Evolutionary conservation across 2,329 filamentous ascomycete species (phyloP), one percentile per base, ranked within the genome.

Genomic region (Ascochyta lentis): DNA sequence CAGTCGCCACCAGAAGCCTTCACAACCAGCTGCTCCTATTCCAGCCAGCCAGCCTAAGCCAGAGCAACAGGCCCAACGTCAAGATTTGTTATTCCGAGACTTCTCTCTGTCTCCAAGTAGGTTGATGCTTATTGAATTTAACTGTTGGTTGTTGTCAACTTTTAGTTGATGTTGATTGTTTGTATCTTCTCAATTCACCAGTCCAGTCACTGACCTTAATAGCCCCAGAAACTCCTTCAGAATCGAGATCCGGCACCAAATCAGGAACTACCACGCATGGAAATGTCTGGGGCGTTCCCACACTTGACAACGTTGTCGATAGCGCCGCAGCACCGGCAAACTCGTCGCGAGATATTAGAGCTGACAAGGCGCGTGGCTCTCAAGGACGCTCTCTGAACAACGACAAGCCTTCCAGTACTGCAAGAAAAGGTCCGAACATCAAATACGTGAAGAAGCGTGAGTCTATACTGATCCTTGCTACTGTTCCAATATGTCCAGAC

Each of bases 311-410:
- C n/a, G 33, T 7, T 26, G 16, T 15, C 13, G 40, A 49, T 10
- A n/a, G 41, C n/a, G 43, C 53, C 1, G n/a, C 7, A 6, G n/a
- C 27, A 34, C n/a, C 34, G 22, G 35, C 3, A 22, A 40, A 45
- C 3, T 8, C 2, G 6, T 6, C 54, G 26, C 50, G 43, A 42
- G 58, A 65, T 56, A 47, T 56, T 13, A 56, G 54, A 13, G 44
- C 42, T 24, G 51, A 55, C 29, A 64, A 67, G 33, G 52, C 60
- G 34, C 64, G 61, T 19, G 63, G 64, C 27, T 50, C 58, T 22
- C 49, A 63, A 37, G 64, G 64, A 19, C 63, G 61, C 10, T 64
- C 56, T 41, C 23, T 64, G 23, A 47, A 47, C n/a, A 56, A 43
- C 7, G 19, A 26, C 23, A 27, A 42, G 6, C 22, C 29, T 22